Percentiles rank a stretch among this genome's conserved stretches.
Evolutionary conservation across 176 grass and related monocot species (phyloP).

Genomic region (barley (Hordeum vulgare)): MorexV3_pseudomolecules_assembly NC_058523.1:141519367-141519866

Average conservation of each 20-base stretch:
- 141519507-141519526: neutral
- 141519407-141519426: neutral
- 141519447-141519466: too few relatives aligned
- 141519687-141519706: neutral
- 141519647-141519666: neutral
- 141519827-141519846: neutral
- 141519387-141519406: neutral
- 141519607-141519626: neutral
- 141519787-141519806: neutral
- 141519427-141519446: neutral
- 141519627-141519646: neutral
- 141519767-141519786: neutral
- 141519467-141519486: neutral
- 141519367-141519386: slow-evolving; percentile 46
- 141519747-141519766: neutral
- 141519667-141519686: neutral
- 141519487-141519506: neutral
- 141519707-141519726: neutral
- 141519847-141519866: neutral
- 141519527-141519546: neutral
- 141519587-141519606: neutral
- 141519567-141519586: neutral
- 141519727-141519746: neutral
- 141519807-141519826: neutral
- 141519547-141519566: neutral